phyloP scores from a whole-genome alignment of 768 basidiomycete genomes.

The Xanthoconium purpureum region DNA sequence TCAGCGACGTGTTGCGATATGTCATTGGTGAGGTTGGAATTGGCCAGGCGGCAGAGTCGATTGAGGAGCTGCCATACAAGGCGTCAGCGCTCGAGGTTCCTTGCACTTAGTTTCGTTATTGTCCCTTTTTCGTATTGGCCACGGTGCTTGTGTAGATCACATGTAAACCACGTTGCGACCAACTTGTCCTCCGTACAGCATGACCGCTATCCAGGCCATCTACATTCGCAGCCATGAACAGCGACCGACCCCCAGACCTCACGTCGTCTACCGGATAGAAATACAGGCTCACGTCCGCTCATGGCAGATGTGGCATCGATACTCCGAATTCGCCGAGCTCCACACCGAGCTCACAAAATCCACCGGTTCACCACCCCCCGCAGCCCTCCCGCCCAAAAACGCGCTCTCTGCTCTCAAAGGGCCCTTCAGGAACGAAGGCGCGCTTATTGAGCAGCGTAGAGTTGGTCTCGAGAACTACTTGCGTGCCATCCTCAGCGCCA shows the following conservation, averaged over 20 bases:
- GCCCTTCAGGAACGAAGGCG: slow-evolving; percentile 47
- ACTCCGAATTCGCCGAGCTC: slow-evolving; percentile 91
- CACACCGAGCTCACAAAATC: slow-evolving; percentile 77
- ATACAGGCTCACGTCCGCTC: slow-evolving; percentile 86
- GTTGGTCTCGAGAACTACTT: slow-evolving; percentile 79
- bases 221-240: slow-evolving; percentile 68
- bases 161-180: slow-evolving; percentile 8
- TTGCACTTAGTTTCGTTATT: slow-evolving; percentile 5
- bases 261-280: slow-evolving; percentile 78
- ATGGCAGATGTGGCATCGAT: slow-evolving; percentile 93
- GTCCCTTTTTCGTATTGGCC: slow-evolving; percentile 3
- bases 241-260: slow-evolving; percentile 66
- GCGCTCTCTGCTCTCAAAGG: slow-evolving; percentile 62
- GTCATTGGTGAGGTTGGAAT: slow-evolving; percentile 66
- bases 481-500: slow-evolving; percentile 77
- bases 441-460: slow-evolving; percentile 74
- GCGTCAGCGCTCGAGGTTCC: slow-evolving; percentile 16
- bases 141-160: slow-evolving; percentile 14
- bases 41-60: slow-evolving; percentile 41
- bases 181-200: slow-evolving; percentile 24
- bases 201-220: slow-evolving; percentile 78
- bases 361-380: slow-evolving; percentile 79
- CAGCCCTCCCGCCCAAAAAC: slow-evolving; percentile 82
- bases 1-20: slow-evolving; percentile 86
- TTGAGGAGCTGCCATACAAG: slow-evolving; percentile 27